Evolutionary conservation across 306 rosid genomes (phyloP), one percentile per base, ranked within the genome.

Genomic region (Prunus padus): DNA sequence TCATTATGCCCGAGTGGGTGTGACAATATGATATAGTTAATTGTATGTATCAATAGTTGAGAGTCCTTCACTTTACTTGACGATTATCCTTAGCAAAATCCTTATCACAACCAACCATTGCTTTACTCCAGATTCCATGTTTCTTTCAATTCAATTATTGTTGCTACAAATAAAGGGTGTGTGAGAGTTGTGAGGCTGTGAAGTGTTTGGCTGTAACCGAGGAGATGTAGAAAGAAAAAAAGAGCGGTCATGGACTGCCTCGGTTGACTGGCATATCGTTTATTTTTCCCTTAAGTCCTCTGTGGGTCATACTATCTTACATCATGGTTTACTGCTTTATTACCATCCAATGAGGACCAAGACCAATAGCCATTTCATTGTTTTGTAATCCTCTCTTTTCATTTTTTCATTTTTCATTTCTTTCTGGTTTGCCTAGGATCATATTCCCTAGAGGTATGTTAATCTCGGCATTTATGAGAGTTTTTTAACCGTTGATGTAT

Each of bases 141-240:
- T 56, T 72, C 6, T 71, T 55, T 71, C 37, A 22, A 3, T 25
- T 59, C 64, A 59, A 71, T 71, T 71, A 71, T 71, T 71, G 76
- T 26, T 45, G 18, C 51, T 33, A 12, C 10, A 71, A 20, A 33
- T 11, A 4, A 31, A 51, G 18, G 1, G 45, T 20, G 4, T 13
- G 3, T 22, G 76, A 40, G 44, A 31, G 10, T 11, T 72, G 66
- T 7, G 67, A 57, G 44, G 23, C 26, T 56, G 19, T 72, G 66
- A 23, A 22, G 44, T 37, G 18, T 57, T 69, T 2, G 65, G 66
- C 11, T 51, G 22, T 15, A 18, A 51, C 52, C 5, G 45, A 63
- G 30, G 40, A 49, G 16, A 28, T 19, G 64, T 55, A 14, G 75
- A 71, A 12, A 47, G n/a, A n/a, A 47, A 11, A 40, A 56, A 56